phyloP scores from a whole-genome alignment of 192 early-diverging fungal genomes.

The Podila minutissima region DNA sequence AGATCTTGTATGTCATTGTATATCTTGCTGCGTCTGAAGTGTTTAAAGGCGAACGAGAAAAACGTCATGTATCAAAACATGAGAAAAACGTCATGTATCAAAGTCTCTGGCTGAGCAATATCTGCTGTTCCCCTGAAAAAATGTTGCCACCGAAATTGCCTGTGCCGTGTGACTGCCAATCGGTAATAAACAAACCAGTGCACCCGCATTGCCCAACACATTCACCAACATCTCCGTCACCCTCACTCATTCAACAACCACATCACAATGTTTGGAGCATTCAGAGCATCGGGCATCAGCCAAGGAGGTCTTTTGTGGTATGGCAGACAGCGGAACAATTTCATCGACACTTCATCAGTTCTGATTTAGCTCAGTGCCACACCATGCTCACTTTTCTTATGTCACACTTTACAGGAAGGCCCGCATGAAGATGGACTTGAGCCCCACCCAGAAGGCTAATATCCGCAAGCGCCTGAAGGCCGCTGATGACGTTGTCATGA shows the following conservation, averaged over 20 bases:
- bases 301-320: constrained; percentile 68
- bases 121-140: no score
- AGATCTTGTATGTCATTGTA: no score
- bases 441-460: constrained; percentile 84
- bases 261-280: constrained; percentile 65
- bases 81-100: no score
- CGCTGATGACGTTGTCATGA: constrained; percentile 80
- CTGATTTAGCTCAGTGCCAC: background rate
- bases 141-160: no score
- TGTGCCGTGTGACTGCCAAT: no score
- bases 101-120: no score
- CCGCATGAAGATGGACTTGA: constrained; percentile 61
- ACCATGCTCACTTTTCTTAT: background rate
- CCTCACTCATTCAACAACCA: background rate
- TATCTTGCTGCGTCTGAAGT: no score
- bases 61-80: no score
- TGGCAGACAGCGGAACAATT: background rate
- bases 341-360: background rate
- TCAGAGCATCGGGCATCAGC: constrained; percentile 60
- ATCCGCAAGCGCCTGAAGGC: constrained; percentile 86
- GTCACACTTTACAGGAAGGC: constrained; percentile 28
- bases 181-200: no score
- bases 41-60: no score
- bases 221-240: background rate
- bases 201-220: no score